Evolutionary conservation across 2,329 filamentous ascomycete genomes (phyloP).

Genomic region (Bipolaris gigantea): DNA sequence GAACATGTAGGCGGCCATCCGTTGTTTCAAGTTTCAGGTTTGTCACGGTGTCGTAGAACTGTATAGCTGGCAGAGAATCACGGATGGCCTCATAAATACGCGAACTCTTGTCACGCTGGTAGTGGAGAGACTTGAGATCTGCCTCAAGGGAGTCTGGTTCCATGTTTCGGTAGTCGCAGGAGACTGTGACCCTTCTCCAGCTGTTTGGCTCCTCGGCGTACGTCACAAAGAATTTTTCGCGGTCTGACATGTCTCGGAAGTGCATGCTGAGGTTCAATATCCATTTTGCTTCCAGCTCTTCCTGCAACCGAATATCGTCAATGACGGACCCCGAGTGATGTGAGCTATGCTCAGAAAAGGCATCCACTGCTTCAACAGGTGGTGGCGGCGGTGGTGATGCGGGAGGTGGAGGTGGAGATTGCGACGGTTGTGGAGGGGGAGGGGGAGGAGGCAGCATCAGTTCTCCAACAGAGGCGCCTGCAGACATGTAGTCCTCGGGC

Average conservation of each 20-base stretch:
- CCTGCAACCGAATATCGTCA: constrained; percentile 67
- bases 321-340: constrained; percentile 40
- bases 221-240: constrained; percentile 98
- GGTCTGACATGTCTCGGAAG: constrained; percentile 86
- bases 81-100: constrained; percentile 94
- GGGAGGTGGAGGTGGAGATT: constrained; percentile 19
- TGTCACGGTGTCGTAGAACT: constrained; percentile 94
- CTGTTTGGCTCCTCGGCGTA: constrained; percentile 77
- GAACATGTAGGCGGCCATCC: constrained; percentile 86
- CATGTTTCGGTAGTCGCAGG: constrained; percentile 85
- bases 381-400: not conserved
- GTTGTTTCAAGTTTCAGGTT: constrained; percentile 92
- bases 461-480: constrained; percentile 1
- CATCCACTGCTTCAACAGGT: constrained; percentile 28
- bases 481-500: constrained; percentile 28
- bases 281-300: constrained; percentile 86
- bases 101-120: constrained; percentile 87
- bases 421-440: constrained; percentile 17
- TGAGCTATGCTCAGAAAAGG: constrained; percentile 36
- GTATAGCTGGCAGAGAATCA: constrained; percentile 87
- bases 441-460: not conserved
- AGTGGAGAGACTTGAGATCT: constrained; percentile 75
- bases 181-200: constrained; percentile 90
- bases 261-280: constrained; percentile 98
- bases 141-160: constrained; percentile 80